A percentile compares a stretch with the other conserved stretches of the same genome.
These are phyloP conservation scores for Boletus sp. DNA, from an alignment of 768 basidiomycete species.

Conservation along the genomic window DNA sequence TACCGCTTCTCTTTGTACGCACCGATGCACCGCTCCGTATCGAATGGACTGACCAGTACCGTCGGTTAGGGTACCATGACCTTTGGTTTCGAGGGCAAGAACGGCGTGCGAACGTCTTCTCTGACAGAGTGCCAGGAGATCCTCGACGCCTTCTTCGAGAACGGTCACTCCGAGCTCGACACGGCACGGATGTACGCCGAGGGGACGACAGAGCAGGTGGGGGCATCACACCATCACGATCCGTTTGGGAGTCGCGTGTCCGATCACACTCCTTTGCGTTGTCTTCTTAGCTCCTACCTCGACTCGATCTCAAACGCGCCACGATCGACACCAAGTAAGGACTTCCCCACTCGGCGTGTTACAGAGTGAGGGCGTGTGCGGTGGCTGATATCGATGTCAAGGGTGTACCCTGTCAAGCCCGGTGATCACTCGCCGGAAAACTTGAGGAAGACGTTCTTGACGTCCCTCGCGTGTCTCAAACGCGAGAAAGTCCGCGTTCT, in stretches of 20 bases:
- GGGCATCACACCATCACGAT: background rate
- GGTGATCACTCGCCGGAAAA: conserved; percentile 42
- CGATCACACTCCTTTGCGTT: background rate
- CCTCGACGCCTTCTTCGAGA: conserved; percentile 40
- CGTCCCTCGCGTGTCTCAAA: conserved; percentile 44
- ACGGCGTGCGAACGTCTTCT: conserved; percentile 38
- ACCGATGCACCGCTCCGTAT: background rate
- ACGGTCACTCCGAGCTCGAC: conserved; percentile 47
- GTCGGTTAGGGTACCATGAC: conserved; percentile 46
- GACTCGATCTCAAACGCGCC: conserved; percentile 39
- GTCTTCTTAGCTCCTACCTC: conserved; percentile 33
- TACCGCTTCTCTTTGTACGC: conserved; percentile 28
- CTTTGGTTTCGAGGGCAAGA: conserved; percentile 40
- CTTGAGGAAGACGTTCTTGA: conserved; percentile 43
- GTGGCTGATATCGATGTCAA: conserved; percentile 16
- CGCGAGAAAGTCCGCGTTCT: conserved; percentile 46
- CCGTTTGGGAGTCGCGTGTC: background rate
- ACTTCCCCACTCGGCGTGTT: background rate
- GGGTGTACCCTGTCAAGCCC: conserved; percentile 38
- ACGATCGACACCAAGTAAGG: conserved; percentile 48
- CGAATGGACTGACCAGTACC: background rate
- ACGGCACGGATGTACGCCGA: conserved; percentile 48
- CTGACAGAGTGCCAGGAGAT: conserved; percentile 41
- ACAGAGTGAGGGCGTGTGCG: background rate
- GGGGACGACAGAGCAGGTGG: conserved; percentile 54